Percentiles rank a stretch among this genome's conserved stretches.
These are phyloP conservation scores for Camelina sativa DNA, from an alignment of 345 rosid species.

Conservation along the genomic window DNA sequence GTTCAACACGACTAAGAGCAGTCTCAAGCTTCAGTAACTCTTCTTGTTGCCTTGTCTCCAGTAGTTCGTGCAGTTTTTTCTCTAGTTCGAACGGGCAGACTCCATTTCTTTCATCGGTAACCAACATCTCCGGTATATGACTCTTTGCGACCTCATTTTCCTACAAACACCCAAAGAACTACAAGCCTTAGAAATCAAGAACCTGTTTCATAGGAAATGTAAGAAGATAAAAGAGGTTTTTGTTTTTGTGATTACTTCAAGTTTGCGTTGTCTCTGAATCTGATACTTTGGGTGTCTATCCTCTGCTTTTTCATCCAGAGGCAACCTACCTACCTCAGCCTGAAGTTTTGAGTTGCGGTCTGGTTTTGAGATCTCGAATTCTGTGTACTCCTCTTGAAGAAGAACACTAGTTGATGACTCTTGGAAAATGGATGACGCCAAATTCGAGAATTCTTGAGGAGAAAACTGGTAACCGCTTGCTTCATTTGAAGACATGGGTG, in stretches of 20 bases:
- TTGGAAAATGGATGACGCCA: conserved; percentile 43
- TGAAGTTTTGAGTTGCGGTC: conserved; percentile 60
- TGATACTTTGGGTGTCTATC: conserved; percentile 40
- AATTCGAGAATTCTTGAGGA: conserved; percentile 41
- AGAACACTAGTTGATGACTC: conserved; percentile 44
- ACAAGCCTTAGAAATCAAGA: conserved; percentile 12
- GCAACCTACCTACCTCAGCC: conserved; percentile 54
- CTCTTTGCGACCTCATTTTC: conserved; percentile 5
- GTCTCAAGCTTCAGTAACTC: conserved; percentile 71
- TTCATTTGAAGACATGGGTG: conserved; percentile 27
- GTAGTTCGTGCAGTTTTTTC: conserved; percentile 66
- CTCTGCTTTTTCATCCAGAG: conserved; percentile 49
- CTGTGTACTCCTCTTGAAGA: conserved; percentile 42
- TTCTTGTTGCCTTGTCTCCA: conserved; percentile 71
- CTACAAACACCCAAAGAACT: conserved; percentile 23
- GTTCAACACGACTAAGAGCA: conserved; percentile 51
- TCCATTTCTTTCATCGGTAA: conserved; percentile 46
- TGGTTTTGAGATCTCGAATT: conserved; percentile 44
- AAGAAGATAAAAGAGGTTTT: conserved; percentile 8
- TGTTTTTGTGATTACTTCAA: conserved; percentile 41
- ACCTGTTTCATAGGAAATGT: conserved; percentile 15
- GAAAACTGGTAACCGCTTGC: conserved; percentile 40
- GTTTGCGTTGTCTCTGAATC: conserved; percentile 29
- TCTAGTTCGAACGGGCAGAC: conserved; percentile 70
- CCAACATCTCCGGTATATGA: conserved; percentile 31